Percentiles rank a stretch among this genome's conserved stretches.
Evolutionary conservation across 1,139 yeast genomes (phyloP).

Genomic region (Candida sp.): DNA sequence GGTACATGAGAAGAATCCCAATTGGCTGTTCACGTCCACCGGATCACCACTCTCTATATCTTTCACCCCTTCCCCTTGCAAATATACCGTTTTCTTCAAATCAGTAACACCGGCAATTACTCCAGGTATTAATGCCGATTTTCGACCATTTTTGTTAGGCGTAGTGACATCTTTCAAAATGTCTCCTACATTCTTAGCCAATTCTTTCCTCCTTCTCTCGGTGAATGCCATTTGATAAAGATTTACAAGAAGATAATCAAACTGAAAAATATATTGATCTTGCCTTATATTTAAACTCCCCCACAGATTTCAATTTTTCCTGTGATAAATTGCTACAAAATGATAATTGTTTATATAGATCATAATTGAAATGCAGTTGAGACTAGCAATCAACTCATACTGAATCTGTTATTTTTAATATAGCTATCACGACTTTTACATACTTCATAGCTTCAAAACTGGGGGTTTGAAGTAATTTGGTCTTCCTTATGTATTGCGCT

Average conservation of each 20-base stretch:
- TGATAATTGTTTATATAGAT: too few species aligned
- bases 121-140: conserved; percentile 19
- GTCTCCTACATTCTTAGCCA: conserved; percentile 10
- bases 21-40: conserved; percentile 22
- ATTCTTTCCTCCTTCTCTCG: conserved; percentile 1
- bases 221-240: conserved; percentile 1
- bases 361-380: too few species aligned
- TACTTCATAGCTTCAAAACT: too few species aligned
- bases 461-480: too few species aligned
- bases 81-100: conserved; percentile 17
- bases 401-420: too few species aligned
- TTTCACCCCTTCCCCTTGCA: conserved; percentile 21
- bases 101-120: conserved; percentile 28
- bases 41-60: conserved; percentile 17
- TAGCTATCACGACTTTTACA: too few species aligned
- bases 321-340: not conserved
- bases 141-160: conserved; percentile 6
- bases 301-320: not conserved
- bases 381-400: too few species aligned
- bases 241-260: not conserved
- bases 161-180: conserved; percentile 12
- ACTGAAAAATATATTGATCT: not conserved
- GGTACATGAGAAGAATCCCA: conserved; percentile 45
- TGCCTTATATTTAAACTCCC: not conserved
- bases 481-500: too few species aligned